A percentile compares a stretch with the other conserved stretches of the same genome.
Conservation (phyloP, 345 rosid species). For the Euphorbia tirucalli region DNA sequence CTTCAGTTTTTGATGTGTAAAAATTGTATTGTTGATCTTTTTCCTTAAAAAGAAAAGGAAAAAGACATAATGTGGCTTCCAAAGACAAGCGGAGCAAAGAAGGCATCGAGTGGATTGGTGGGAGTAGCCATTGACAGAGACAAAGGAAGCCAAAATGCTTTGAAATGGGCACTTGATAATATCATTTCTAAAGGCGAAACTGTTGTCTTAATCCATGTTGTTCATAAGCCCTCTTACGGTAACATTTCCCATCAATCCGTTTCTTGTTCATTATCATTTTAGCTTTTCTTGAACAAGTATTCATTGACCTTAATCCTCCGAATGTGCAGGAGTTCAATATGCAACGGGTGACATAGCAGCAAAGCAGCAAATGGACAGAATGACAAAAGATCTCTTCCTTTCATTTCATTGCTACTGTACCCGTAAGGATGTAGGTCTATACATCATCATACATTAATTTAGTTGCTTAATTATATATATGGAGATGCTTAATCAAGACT, state of each 20-base stretch:
- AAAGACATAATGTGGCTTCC: conserved; percentile 37
- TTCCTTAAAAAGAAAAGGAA: not conserved
- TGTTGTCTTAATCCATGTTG: conserved; percentile 69
- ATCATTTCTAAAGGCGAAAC: conserved; percentile 63
- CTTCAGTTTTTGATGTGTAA: not conserved
- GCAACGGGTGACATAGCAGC: conserved; percentile 17
- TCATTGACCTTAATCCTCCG: not conserved
- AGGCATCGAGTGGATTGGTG: conserved; percentile 48
- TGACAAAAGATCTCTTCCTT: conserved; percentile 58
- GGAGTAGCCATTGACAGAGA: conserved; percentile 88
- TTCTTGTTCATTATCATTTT: too few species aligned
- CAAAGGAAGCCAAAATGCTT: conserved; percentile 78
- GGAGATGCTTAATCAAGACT: not conserved
- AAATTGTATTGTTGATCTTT: not conserved
- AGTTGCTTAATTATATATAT: not conserved
- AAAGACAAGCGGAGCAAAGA: conserved; percentile 30
- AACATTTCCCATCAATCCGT: too few species aligned
- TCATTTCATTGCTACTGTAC: conserved; percentile 84
- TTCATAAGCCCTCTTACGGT: conserved; percentile 12
- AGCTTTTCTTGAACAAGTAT: too few species aligned
- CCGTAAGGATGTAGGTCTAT: conserved; percentile 63
- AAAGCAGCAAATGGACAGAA: conserved; percentile 45
- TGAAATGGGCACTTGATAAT: conserved; percentile 74
- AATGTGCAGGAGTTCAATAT: conserved; percentile 20
- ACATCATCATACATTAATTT: not conserved